phyloP scores from a whole-genome alignment of 2,329 filamentous ascomycete genomes.

The Exophiala bonariae region DNA sequence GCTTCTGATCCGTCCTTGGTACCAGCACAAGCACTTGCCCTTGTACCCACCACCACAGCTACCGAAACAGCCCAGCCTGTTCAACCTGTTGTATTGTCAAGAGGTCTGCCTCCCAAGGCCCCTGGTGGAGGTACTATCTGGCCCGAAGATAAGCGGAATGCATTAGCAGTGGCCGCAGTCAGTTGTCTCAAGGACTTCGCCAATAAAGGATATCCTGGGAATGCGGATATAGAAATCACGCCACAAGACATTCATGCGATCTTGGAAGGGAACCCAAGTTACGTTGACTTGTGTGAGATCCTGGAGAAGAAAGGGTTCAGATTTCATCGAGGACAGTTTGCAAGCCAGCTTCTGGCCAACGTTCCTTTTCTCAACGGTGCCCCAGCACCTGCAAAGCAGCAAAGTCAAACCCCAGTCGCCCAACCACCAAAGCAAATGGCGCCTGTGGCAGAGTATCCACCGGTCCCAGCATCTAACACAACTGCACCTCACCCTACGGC shows the following conservation, averaged over 20 bases:
- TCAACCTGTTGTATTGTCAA: neutral
- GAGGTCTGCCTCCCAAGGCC: neutral
- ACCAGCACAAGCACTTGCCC: neutral
- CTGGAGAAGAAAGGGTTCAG: constrained; percentile 51
- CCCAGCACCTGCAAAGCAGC: neutral
- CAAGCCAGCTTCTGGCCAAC: constrained; percentile 45
- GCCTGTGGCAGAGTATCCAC: too few species aligned
- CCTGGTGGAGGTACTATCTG: constrained; percentile 42
- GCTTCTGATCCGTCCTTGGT: neutral
- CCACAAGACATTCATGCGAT: constrained; percentile 45
- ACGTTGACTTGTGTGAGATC: constrained; percentile 55
- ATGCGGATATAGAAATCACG: constrained; percentile 40
- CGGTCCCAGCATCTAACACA: too few species aligned
- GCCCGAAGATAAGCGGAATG: constrained; percentile 49
- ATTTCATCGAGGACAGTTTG: constrained; percentile 55
- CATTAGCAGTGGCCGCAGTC: constrained; percentile 51
- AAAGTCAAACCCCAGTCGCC: too few species aligned
- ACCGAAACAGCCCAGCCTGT: neutral
- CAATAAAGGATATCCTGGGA: constrained; percentile 33
- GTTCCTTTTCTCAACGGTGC: constrained; percentile 30
- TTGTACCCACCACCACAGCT: neutral
- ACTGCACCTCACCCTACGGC: too few species aligned
- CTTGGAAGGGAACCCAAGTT: constrained; percentile 55
- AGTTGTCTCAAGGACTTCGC: constrained; percentile 43
- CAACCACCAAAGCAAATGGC: too few species aligned